Evolutionary conservation across 1,139 yeast genomes (phyloP), one percentile per base, ranked within the genome.

Genomic region (Diutina scorzettiae): DNA sequence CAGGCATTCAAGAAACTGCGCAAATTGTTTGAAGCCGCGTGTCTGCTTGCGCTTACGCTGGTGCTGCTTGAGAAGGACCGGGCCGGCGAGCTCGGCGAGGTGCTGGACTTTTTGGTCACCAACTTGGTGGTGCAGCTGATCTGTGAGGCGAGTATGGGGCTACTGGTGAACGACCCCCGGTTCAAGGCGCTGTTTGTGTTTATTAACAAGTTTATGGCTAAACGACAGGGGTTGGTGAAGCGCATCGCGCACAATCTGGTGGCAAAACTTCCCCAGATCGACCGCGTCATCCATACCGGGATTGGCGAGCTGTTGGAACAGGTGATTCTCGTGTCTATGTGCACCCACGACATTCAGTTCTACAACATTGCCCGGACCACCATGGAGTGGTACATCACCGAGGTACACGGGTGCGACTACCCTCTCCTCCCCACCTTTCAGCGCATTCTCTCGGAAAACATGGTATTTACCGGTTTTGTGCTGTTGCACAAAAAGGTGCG

Each of bases 401-500:
- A 76, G 45, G 37, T 53, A 1, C 41, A 48, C 5, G 27, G 39
- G 4, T 11, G 21, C 14, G 41, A 36, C 5, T 48, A 48, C 31
- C 33, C 27, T 4, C 49, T 67, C 37, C 43, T 64, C 0, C 73
- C 67, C 3, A 69, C 84, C 6, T 73, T 76, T 43, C 53, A 57
- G 33, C 58, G 64, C 8, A 65, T 81, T 43, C 60, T 77, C 8
- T 60, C 72, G n/a, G 87, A 81, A 47, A 72, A 64, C 29, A 64
- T 71, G 27, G 75, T 79, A 2, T 77, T 81, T 42, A 79, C 89
- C 1, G 91, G 94, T 16, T 73, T 80, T 25, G 83, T 82, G 16
- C 87, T 93, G 0, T 67, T 81, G 28, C 91, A 84, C 54, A 82
- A 83, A 54, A 71, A 78, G 46, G 62, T 83, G 44, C 71, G 72